phyloP scores from a whole-genome alignment of 495 filamentous ascomycete genomes.

The Clavariopsis aquatica region DNA sequence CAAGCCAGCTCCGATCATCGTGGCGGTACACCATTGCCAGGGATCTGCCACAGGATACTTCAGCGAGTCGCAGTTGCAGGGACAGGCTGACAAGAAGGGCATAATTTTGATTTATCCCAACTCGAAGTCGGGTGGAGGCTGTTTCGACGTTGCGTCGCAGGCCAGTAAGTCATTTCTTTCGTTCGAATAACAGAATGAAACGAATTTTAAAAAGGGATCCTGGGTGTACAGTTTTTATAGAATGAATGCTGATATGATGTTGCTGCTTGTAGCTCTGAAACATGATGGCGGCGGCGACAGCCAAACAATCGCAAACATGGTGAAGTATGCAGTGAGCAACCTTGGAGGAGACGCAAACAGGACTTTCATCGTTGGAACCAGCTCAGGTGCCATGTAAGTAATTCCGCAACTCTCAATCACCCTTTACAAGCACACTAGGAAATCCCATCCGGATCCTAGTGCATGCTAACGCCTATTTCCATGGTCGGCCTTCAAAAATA shows the following conservation, averaged over 20 bases:
- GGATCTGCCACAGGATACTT: slow-evolving; percentile 39
- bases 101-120: slow-evolving; percentile 59
- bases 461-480: too few species aligned
- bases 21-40: slow-evolving; percentile 38
- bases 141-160: slow-evolving; percentile 56
- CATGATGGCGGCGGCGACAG: slow-evolving; percentile 57
- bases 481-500: not conserved
- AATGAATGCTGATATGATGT: not conserved
- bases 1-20: slow-evolving; percentile 37
- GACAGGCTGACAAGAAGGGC: slow-evolving; percentile 50
- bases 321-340: slow-evolving; percentile 52
- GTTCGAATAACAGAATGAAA: too few species aligned
- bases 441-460: not conserved
- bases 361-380: slow-evolving; percentile 54
- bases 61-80: slow-evolving; percentile 38
- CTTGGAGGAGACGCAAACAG: slow-evolving; percentile 51
- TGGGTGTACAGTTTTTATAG: not conserved
- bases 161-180: slow-evolving; percentile 20
- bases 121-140: slow-evolving; percentile 51
- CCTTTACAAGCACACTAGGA: not conserved
- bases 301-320: slow-evolving; percentile 58
- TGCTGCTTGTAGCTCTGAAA: slow-evolving; percentile 47
- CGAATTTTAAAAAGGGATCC: not conserved
- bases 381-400: slow-evolving; percentile 55
- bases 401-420: not conserved